Conservation (phyloP, 2,329 filamentous ascomycete genomes). For the Nigrospora osmanthi region DNA sequence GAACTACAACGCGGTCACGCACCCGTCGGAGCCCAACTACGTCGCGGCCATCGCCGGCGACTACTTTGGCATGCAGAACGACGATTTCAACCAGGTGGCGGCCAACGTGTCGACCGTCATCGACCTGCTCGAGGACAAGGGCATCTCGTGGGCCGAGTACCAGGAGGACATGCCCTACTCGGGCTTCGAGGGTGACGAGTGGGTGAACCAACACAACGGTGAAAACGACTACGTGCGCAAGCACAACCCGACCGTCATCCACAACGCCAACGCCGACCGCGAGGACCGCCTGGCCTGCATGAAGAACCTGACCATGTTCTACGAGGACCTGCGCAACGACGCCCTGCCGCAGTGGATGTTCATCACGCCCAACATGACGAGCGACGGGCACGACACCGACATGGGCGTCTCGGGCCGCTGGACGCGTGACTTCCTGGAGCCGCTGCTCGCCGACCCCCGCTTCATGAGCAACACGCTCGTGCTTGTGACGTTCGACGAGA, state of each 20-base stretch:
- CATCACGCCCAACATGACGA: constrained; percentile 68
- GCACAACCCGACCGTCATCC: constrained; percentile 64
- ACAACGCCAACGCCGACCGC: constrained; percentile 54
- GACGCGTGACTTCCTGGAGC: constrained; percentile 60
- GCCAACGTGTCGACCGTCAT: constrained; percentile 57
- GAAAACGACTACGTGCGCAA: constrained; percentile 76
- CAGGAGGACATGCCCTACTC: constrained; percentile 71
- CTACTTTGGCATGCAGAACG: constrained; percentile 66
- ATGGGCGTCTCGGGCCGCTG: constrained; percentile 63
- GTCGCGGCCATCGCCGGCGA: constrained; percentile 60
- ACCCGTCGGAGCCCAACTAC: constrained; percentile 73
- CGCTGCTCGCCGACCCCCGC: constrained; percentile 58
- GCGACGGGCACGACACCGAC: constrained; percentile 67
- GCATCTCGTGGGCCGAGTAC: constrained; percentile 64
- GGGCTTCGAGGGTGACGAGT: constrained; percentile 60
- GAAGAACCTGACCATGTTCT: constrained; percentile 68
- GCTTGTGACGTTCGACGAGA: constrained; percentile 74
- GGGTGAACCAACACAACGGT: constrained; percentile 56
- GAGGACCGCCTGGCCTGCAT: constrained; percentile 55
- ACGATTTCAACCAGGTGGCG: constrained; percentile 51
- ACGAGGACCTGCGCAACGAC: constrained; percentile 54
- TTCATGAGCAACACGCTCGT: constrained; percentile 74
- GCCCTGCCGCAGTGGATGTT: constrained; percentile 66
- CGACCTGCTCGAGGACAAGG: constrained; percentile 59
- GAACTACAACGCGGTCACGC: constrained; percentile 56